Evolutionary conservation across 2,329 filamentous ascomycete species (phyloP).

Genomic region (Botrytis tulipae): DNA sequence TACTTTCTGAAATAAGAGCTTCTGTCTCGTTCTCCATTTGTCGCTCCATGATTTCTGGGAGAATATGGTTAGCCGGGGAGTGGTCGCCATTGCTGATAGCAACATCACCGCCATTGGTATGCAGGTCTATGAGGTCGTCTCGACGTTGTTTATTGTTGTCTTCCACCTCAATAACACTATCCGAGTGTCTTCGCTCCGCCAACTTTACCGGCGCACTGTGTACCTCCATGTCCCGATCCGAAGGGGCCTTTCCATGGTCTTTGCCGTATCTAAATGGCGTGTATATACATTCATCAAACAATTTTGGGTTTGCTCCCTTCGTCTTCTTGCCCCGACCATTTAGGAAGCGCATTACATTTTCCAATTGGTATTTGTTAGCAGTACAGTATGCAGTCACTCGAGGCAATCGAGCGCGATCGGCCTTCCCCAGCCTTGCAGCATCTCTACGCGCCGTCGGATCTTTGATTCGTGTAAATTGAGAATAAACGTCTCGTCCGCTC

Average conservation of each 20-base stretch:
- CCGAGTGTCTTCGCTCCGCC: constrained; percentile 70
- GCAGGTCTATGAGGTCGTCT: constrained; percentile 64
- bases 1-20: constrained; percentile 37
- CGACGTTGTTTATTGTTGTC: constrained; percentile 54
- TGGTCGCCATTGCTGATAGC: constrained; percentile 39
- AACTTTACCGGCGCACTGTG: constrained; percentile 41
- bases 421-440: constrained; percentile 88
- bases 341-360: constrained; percentile 83
- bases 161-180: constrained; percentile 68
- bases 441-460: constrained; percentile 90
- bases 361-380: constrained; percentile 86
- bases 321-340: constrained; percentile 78
- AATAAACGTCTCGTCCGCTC: constrained; percentile 92
- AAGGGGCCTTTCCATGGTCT: constrained; percentile 36
- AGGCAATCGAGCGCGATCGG: constrained; percentile 81
- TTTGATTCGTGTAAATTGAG: constrained; percentile 96
- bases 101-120: constrained; percentile 40
- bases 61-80: constrained; percentile 23
- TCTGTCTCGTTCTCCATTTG: constrained; percentile 42
- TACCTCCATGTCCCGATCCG: constrained; percentile 32
- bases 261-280: constrained; percentile 82
- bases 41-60: constrained; percentile 30
- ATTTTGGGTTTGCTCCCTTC: constrained; percentile 74
- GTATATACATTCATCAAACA: constrained; percentile 98
- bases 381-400: constrained; percentile 97